A percentile compares a stretch with the other conserved stretches of the same genome.
phyloP scores from a whole-genome alignment of 176 grass and related monocot genomes.

The sorghum (Sorghum bicolor) region DNA sequence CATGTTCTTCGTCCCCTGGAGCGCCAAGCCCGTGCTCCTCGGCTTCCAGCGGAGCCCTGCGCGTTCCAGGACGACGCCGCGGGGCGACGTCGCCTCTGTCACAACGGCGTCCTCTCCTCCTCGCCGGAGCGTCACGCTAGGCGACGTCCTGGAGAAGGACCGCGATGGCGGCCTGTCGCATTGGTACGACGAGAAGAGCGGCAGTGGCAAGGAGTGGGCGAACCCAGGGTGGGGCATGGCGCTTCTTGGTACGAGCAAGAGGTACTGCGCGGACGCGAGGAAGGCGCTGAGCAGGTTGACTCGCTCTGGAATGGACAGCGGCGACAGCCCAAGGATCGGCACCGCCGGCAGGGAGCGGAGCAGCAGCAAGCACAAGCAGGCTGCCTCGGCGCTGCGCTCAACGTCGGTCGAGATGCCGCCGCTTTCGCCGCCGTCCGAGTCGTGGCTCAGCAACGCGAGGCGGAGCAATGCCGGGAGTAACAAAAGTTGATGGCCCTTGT shows the following conservation, averaged over 20 bases:
- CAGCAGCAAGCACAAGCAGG: slow-evolving; percentile 20
- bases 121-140: slow-evolving; percentile 26
- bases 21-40: slow-evolving; percentile 61
- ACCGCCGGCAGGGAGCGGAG: slow-evolving; percentile 25
- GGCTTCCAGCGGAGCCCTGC: slow-evolving; percentile 53
- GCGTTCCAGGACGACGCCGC: slow-evolving; percentile 15
- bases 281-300: slow-evolving; percentile 50
- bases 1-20: slow-evolving; percentile 75
- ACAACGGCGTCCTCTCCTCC: slow-evolving; percentile 18
- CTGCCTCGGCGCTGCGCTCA: background rate
- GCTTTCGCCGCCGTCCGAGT: slow-evolving; percentile 53
- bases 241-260: slow-evolving; percentile 60
- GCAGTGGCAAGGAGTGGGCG: slow-evolving; percentile 35
- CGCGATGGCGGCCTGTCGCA: background rate
- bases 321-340: slow-evolving; percentile 15
- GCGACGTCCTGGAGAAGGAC: slow-evolving; percentile 26
- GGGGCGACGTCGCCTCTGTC: background rate
- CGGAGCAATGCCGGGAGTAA: slow-evolving; percentile 18
- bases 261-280: slow-evolving; percentile 41
- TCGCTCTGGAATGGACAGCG: slow-evolving; percentile 22
- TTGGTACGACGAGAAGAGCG: slow-evolving; percentile 32
- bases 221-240: slow-evolving; percentile 45
- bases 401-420: slow-evolving; percentile 45
- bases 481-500: slow-evolving; percentile 28
- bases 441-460: slow-evolving; percentile 44